These are phyloP conservation scores for Alternaria atra DNA, from an alignment of 2,329 filamentous ascomycete genomes.

Conservation along the genomic window DNA sequence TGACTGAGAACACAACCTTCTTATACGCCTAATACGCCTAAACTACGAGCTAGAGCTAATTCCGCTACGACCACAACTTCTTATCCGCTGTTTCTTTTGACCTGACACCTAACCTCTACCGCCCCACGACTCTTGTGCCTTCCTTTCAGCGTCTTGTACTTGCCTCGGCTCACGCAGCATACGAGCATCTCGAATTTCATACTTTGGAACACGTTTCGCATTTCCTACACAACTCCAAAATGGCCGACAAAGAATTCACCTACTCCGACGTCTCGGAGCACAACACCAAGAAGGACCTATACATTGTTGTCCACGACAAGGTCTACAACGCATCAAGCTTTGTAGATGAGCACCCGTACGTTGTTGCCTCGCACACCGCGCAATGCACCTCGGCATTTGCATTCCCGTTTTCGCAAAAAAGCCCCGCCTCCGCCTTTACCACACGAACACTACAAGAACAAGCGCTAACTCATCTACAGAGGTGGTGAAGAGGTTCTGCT, in stretches of 20 bases:
- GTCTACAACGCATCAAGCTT: slow-evolving; percentile 91
- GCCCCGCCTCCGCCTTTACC: slow-evolving; percentile 5
- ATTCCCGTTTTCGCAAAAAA: slow-evolving; percentile 8
- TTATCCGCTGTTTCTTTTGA: slow-evolving; percentile 17
- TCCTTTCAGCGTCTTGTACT: neutral
- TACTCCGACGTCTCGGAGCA: slow-evolving; percentile 54
- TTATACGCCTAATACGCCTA: slow-evolving; percentile 8
- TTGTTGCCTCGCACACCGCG: slow-evolving; percentile 34
- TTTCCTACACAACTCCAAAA: slow-evolving; percentile 28
- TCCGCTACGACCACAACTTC: slow-evolving; percentile 24
- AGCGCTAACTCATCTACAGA: slow-evolving; percentile 60
- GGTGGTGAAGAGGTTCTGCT: slow-evolving; percentile 98
- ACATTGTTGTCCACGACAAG: slow-evolving; percentile 92
- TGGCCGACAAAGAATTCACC: slow-evolving; percentile 52
- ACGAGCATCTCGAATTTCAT: neutral
- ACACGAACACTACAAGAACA: neutral
- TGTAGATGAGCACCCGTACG: slow-evolving; percentile 94
- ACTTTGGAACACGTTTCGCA: neutral
- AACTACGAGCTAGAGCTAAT: slow-evolving; percentile 17
- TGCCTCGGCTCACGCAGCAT: slow-evolving; percentile 4
- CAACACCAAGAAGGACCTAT: slow-evolving; percentile 84
- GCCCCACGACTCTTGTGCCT: slow-evolving; percentile 6
- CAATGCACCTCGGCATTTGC: slow-evolving; percentile 4
- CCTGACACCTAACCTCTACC: slow-evolving; percentile 13
- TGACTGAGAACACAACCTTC: slow-evolving; percentile 17